Base-by-base conservation (phyloP, 2,329 filamentous ascomycete genomes). In the Alternaria ventricosa region DNA sequence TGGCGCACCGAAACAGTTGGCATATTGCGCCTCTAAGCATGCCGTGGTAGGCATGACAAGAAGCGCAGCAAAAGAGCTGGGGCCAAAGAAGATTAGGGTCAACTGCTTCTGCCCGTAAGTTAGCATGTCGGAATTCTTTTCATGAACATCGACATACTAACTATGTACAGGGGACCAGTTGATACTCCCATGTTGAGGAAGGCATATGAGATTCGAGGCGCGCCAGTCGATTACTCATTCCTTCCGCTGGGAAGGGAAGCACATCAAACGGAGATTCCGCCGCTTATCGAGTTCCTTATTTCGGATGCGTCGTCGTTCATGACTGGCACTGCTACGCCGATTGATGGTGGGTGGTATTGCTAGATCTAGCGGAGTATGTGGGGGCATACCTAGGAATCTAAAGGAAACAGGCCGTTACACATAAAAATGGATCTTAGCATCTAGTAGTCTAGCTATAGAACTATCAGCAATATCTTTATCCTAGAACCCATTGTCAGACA, bases 201-300 rank as follows among this genome's bases (percentile, higher is more conserved):
- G 23, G 63, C 67, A 1, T 62, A 61, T 11, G 67, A 72, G 20
- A 70, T 72, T 7, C 58, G 61, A 22, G 75, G 72, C 1, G 47
- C 55, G 1, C 61, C 67, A 36, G 58, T 71, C 12, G 69, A 76
- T 15, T 71, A 65, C 18, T 65, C 66, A 10, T 73, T 70, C 27
- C 63, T 74, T 12, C 68, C 76, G 6, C 60, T 78, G 30, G 70
- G 69, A 11, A 60, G 77, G 12, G 63, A 60, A 12, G 77, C 70
- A 25, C 53, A 76, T 10, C 69, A 76, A 46, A 74, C 74, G 36
- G 81, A 82, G 61, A 73, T 80, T 0, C 84, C 83, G 10, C 79
- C 81, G n/a, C 75, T 84, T 1, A 80, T 85, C 27, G 78, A 82
- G n/a, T 86, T 84, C 47, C 66, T 86, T 63, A 71, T 86, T 18